phyloP scores from a whole-genome alignment of 2,329 filamentous ascomycete genomes.

The Xylogone sp. region DNA sequence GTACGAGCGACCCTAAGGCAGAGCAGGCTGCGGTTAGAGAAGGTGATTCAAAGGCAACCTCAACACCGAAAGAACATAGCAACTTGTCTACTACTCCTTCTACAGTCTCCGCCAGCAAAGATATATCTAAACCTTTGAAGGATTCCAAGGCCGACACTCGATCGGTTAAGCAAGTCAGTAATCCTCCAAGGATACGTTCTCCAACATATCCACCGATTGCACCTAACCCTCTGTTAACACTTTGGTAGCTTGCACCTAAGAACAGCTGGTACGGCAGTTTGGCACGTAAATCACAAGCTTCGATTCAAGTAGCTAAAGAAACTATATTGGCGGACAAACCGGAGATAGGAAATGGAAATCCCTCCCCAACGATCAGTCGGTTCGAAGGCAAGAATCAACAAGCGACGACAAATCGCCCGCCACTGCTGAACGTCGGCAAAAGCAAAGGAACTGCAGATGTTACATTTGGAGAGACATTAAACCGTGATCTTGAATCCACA shows the following conservation, averaged over 20 bases:
- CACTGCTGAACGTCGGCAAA: constrained; percentile 28
- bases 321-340: constrained; percentile 50
- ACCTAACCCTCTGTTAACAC: constrained; percentile 1
- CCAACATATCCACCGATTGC: not conserved
- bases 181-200: not conserved
- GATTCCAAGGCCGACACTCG: constrained; percentile 6
- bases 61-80: constrained; percentile 2
- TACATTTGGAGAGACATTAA: constrained; percentile 20
- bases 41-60: constrained; percentile 5
- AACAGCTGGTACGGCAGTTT: constrained; percentile 60
- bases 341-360: constrained; percentile 13
- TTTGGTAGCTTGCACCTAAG: constrained; percentile 15
- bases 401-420: constrained; percentile 17
- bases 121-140: constrained; percentile 10
- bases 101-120: constrained; percentile 6
- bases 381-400: constrained; percentile 22
- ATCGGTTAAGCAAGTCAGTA: constrained; percentile 10
- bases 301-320: constrained; percentile 57
- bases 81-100: not conserved
- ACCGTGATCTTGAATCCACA: not conserved
- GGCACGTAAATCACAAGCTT: constrained; percentile 56
- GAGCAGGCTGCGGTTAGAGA: constrained; percentile 10
- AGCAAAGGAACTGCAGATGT: constrained; percentile 29
- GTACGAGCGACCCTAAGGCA: constrained; percentile 17
- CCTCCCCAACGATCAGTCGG: constrained; percentile 21